Evolutionary conservation across 768 basidiomycete genomes (phyloP).

Genomic region (Ramaria sp.): DNA sequence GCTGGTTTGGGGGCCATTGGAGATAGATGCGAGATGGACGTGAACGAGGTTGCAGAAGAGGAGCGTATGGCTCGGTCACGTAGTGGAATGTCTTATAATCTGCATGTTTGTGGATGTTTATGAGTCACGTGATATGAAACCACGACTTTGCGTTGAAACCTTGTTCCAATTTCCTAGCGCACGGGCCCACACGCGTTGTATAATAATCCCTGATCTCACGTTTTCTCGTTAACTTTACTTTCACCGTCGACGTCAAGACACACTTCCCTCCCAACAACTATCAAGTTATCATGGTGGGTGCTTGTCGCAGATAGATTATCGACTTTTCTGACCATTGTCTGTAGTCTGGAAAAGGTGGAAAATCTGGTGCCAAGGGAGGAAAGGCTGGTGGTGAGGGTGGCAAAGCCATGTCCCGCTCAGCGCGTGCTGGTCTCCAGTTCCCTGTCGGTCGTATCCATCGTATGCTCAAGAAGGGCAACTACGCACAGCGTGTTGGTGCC

Average conservation of each 20-base stretch:
- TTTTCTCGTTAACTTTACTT: not conserved
- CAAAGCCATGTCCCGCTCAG: slow-evolving; percentile 60
- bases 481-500: slow-evolving; percentile 77
- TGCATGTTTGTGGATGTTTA: slow-evolving; percentile 9
- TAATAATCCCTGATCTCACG: not conserved
- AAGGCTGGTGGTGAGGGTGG: slow-evolving; percentile 33
- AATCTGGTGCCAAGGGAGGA: slow-evolving; percentile 41
- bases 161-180: slow-evolving; percentile 6
- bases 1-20: slow-evolving; percentile 28
- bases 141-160: not conserved
- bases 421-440: slow-evolving; percentile 72
- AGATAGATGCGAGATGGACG: not conserved
- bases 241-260: not conserved
- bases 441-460: slow-evolving; percentile 93
- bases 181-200: slow-evolving; percentile 2
- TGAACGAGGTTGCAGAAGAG: not conserved
- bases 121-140: not conserved
- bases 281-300: not conserved
- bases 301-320: not conserved
- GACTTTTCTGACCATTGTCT: not conserved
- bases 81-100: not conserved
- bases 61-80: not conserved
- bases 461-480: slow-evolving; percentile 78
- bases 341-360: slow-evolving; percentile 45
- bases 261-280: not conserved